Percentiles rank a stretch among this genome's conserved stretches.
Conservation (phyloP, 73 alveolate genomes). For the Stentor coeruleus region DNA sequence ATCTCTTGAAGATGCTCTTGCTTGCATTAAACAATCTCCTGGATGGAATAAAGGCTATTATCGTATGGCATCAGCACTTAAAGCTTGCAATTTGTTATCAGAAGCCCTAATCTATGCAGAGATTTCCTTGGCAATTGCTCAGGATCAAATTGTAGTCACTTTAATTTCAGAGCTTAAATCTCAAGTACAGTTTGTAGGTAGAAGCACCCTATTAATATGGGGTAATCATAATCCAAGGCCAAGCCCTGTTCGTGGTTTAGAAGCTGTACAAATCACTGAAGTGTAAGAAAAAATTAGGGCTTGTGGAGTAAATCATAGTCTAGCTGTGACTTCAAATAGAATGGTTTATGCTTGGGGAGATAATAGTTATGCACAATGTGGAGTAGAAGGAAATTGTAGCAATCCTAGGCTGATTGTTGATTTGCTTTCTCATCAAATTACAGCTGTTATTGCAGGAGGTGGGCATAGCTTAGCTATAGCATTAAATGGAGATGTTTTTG, state of each 20-base stretch:
- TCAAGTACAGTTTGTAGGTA: too few relatives aligned
- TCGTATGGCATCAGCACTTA: slow-evolving; percentile 50
- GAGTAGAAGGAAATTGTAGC: not conserved
- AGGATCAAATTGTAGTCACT: not conserved
- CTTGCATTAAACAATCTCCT: slow-evolving; percentile 56
- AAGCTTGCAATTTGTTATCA: slow-evolving; percentile 32
- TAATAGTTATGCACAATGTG: not conserved
- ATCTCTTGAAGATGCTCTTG: slow-evolving; percentile 66
- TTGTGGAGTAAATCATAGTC: not conserved
- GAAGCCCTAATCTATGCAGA: slow-evolving; percentile 38
- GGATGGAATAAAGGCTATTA: slow-evolving; percentile 60
- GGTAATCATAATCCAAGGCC: not conserved
- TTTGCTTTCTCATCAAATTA: not conserved
- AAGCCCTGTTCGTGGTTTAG: not conserved
- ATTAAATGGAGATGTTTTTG: not conserved
- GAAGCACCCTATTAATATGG: not conserved
- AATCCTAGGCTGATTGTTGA: not conserved
- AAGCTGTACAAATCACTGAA: not conserved
- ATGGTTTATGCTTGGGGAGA: slow-evolving; percentile 13
- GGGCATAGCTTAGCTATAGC: slow-evolving; percentile 1
- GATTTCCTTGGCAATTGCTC: not conserved
- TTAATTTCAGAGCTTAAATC: not conserved
- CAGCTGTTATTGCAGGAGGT: slow-evolving; percentile 13
- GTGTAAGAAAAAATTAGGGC: slow-evolving; percentile 8
- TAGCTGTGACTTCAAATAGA: not conserved